Evolutionary conservation across 179 eudicot species (phyloP).

Genomic region (Corrigiola litoralis): DNA sequence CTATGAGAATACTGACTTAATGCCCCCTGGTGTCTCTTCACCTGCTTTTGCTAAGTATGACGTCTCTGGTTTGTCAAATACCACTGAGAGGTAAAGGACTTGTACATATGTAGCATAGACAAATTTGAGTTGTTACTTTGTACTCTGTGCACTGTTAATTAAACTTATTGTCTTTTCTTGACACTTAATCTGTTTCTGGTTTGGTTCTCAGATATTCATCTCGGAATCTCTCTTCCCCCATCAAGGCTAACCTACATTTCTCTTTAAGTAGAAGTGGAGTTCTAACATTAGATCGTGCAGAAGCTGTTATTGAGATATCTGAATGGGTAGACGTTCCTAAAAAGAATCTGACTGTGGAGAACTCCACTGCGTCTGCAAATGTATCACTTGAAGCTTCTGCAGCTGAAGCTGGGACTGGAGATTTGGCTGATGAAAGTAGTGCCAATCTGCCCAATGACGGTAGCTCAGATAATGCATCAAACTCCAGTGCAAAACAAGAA

Average conservation of each 20-base stretch:
- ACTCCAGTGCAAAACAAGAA: constrained; percentile 40
- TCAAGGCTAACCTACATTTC: constrained; percentile 92
- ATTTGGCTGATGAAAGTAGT: constrained; percentile 45
- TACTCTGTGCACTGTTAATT: not conserved
- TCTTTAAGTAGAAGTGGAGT: constrained; percentile 87
- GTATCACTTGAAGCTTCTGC: constrained; percentile 39
- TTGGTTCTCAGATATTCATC: constrained; percentile 59
- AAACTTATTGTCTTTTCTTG: too few species aligned
- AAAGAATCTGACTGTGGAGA: constrained; percentile 67
- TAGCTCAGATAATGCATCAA: constrained; percentile 29
- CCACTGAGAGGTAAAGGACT: constrained; percentile 71
- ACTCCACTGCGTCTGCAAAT: constrained; percentile 57
- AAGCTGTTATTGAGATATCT: constrained; percentile 83
- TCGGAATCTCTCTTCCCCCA: constrained; percentile 82
- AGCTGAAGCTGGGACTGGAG: constrained; percentile 39
- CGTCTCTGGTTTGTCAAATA: constrained; percentile 74
- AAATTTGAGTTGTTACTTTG: constrained; percentile 6
- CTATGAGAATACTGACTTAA: constrained; percentile 58
- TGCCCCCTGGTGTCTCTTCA: constrained; percentile 79
- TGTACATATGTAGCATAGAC: constrained; percentile 3
- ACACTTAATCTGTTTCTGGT: not conserved
- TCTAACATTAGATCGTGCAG: constrained; percentile 81
- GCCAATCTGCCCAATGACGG: constrained; percentile 39
- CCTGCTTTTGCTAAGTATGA: constrained; percentile 61
- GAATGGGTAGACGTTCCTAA: constrained; percentile 97